Conservation (phyloP, 768 basidiomycete species). For the Russula earlei region DNA sequence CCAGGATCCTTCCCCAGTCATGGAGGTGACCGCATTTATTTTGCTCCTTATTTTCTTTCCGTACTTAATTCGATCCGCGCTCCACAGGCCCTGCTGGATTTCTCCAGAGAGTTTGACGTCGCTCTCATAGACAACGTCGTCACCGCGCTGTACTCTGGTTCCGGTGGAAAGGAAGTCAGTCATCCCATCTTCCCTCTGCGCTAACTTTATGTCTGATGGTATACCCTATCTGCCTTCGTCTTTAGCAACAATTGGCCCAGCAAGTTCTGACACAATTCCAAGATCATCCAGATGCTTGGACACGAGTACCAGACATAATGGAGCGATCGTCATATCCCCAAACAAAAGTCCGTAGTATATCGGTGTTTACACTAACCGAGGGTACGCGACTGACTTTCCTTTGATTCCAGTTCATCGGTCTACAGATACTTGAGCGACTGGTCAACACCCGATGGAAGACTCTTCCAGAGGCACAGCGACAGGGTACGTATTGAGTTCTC, state of each 20-base stretch:
- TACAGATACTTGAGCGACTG: conserved; percentile 94
- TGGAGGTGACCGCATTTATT: conserved; percentile 3
- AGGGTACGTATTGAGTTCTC: conserved; percentile 41
- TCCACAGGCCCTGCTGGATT: conserved; percentile 77
- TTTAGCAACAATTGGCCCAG: conserved; percentile 90
- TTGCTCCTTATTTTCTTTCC: not conserved
- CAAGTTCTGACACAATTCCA: conserved; percentile 92
- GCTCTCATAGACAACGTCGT: conserved; percentile 88
- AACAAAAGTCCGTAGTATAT: conserved; percentile 49
- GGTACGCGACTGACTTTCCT: not conserved
- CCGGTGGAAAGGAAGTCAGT: conserved; percentile 65
- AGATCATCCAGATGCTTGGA: conserved; percentile 95
- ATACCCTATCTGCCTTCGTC: conserved; percentile 3
- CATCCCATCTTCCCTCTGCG: conserved; percentile 5
- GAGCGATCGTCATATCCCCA: conserved; percentile 79
- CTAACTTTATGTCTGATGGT: not conserved
- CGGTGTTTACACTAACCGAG: not conserved
- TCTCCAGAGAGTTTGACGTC: conserved; percentile 90
- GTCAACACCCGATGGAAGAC: conserved; percentile 95
- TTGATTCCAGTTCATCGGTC: conserved; percentile 51
- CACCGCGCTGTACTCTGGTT: conserved; percentile 81
- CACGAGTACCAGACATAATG: conserved; percentile 88
- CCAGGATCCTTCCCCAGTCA: conserved; percentile 4
- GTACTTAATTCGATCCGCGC: not conserved
- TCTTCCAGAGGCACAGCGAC: conserved; percentile 85